Base-by-base conservation (phyloP, 352 stramenopile genomes). In the Vaucheria bursata region DNA sequence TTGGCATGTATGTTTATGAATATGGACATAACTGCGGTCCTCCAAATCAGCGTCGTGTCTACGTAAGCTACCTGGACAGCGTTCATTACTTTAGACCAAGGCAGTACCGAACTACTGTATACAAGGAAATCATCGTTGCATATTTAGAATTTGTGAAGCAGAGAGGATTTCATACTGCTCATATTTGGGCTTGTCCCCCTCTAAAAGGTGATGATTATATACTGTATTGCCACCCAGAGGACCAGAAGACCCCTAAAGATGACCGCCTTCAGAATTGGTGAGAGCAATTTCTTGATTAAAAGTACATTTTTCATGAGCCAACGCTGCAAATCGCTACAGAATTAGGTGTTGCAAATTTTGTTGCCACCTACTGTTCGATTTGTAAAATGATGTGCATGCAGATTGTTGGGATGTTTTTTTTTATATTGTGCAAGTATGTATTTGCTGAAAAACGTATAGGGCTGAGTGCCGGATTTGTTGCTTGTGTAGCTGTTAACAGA, bases 201-300 rank as follows among this genome's bases (percentile, higher is more conserved):
- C 85, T 97, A 6, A 98, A 98, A 83, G 96, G 96, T 7, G 96
- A 99, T 82, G 96, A 99, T 84, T 99, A 99, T 82, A 99, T 99
- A 75, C 86, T 99, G 68, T 98, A 99, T 82, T 97, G 94, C 75
- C 97, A 99, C 84, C 96, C 97, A 0, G 90, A 97, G 82, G 88
- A 96, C 8, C 97, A 99, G 85, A 98, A 98, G 87, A 98, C 93
- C 4, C 97, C 96, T 0, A 98, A 97, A 81, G 96, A 96, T 53
- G 94, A 98, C 73, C 92, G 94, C n/a, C 87, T 99, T 29, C 91
- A 94, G 29, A 88, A 97, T 35, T 98, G 94, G 94, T 97, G 97
- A 72, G 65, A 45, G 45, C 45, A 25, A 59, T 25, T 59, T 12
- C 45, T n/a, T n/a, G n/a, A n/a, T n/a, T n/a, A n/a, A n/a, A n/a